These are phyloP conservation scores for Gaertneriomyces semiglobifer DNA, from an alignment of 192 early-diverging fungal genomes.

Conservation along the genomic window DNA sequence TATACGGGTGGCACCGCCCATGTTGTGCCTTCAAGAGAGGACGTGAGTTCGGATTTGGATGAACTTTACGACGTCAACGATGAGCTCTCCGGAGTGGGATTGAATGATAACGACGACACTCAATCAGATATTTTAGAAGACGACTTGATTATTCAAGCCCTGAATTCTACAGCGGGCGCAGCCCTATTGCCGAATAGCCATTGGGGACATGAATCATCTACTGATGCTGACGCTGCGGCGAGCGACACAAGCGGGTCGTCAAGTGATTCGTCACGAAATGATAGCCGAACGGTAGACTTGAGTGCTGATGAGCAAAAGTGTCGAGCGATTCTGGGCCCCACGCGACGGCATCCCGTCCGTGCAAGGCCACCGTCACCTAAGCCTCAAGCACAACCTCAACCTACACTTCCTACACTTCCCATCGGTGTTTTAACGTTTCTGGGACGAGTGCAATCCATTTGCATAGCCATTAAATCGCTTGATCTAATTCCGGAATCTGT, in stretches of 20 bases:
- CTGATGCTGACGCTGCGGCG: not conserved
- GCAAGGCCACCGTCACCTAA: no score
- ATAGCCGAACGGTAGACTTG: constrained; percentile 7
- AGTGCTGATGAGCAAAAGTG: constrained; percentile 22
- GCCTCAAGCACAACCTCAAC: not conserved
- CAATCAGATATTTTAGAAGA: constrained; percentile 32
- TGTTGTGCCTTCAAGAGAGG: no score
- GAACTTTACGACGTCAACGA: no score
- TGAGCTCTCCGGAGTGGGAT: no score
- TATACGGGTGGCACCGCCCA: no score
- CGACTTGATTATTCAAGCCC: constrained; percentile 40
- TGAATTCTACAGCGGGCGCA: constrained; percentile 29
- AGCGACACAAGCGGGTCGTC: no score
- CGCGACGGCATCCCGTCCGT: not conserved
- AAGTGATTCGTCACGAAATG: not conserved
- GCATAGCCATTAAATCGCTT: constrained; percentile 22
- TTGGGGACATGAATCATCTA: constrained; percentile 1
- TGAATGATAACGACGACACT: not conserved
- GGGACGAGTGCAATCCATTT: constrained; percentile 28
- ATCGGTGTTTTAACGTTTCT: constrained; percentile 28
- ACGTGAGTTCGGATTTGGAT: no score
- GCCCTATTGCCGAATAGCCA: constrained; percentile 2
- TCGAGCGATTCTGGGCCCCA: constrained; percentile 12
- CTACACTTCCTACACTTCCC: not conserved
- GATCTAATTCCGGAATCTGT: constrained; percentile 20